These are phyloP conservation scores for Xylaria sp. DNA, from an alignment of 2,329 filamentous ascomycete species.

Conservation along the genomic window DNA sequence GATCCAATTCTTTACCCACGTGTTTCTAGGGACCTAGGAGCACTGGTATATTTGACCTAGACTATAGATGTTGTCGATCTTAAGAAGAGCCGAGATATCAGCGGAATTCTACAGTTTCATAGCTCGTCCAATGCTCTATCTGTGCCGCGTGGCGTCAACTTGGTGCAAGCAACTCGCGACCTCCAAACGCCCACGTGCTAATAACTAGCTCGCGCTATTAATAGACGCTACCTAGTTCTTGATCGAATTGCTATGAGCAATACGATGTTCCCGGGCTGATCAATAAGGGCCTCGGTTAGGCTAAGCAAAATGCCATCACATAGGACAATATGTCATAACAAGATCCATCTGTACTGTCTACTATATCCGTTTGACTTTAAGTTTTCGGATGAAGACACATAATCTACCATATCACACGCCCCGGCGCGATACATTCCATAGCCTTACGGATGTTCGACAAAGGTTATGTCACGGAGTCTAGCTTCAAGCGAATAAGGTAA, in stretches of 20 bases:
- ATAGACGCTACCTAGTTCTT: neutral
- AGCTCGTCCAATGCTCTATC: too few species aligned
- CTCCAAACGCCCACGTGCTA: too few species aligned
- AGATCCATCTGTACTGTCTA: neutral
- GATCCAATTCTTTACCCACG: slow-evolving; percentile 3
- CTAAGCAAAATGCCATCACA: neutral
- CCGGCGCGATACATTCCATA: neutral
- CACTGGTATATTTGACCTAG: neutral
- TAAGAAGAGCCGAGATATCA: neutral
- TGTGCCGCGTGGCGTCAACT: too few species aligned
- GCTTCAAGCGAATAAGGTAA: neutral
- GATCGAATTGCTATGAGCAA: neutral
- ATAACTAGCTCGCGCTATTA: neutral
- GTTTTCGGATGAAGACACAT: neutral
- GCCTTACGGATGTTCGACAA: neutral
- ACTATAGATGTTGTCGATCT: neutral
- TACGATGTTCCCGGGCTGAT: neutral
- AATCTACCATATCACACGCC: neutral
- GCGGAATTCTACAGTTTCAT: neutral
- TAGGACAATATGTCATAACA: neutral
- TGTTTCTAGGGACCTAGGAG: slow-evolving; percentile 1
- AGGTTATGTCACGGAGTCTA: neutral
- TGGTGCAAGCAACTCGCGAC: too few species aligned
- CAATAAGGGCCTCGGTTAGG: neutral
- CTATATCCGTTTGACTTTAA: neutral